phyloP scores from a whole-genome alignment of 1,284 basidiomycete genomes.

The Phylloporus gajari region DNA sequence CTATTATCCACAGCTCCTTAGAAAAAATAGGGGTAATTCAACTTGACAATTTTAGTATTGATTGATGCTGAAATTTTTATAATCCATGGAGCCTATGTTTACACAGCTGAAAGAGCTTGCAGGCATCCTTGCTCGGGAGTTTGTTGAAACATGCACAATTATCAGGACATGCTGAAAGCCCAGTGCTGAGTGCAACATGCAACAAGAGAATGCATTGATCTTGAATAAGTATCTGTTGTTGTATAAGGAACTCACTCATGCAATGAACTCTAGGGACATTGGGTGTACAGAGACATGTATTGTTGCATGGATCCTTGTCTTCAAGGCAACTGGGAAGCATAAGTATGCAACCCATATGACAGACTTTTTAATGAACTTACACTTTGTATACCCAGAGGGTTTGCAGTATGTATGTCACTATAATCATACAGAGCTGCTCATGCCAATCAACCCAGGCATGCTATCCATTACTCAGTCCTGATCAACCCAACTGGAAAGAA shows the following conservation, averaged over 20 bases:
- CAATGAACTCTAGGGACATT: slow-evolving; percentile 1
- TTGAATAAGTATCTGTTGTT: slow-evolving; percentile 6
- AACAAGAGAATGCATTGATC: not conserved
- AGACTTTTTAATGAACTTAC: slow-evolving; percentile 3
- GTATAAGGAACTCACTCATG: slow-evolving; percentile 2
- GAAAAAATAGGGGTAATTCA: no score
- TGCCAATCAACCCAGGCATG: not conserved
- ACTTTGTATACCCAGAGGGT: slow-evolving; percentile 4
- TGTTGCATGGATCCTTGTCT: slow-evolving; percentile 3
- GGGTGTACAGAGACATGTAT: not conserved
- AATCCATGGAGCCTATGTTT: not conserved
- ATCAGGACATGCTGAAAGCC: not conserved
- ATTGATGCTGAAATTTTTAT: no score
- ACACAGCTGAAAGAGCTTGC: not conserved
- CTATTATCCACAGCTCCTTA: no score
- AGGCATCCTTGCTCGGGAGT: not conserved
- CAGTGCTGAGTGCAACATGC: not conserved
- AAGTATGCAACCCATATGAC: slow-evolving; percentile 6
- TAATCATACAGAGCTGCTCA: no score
- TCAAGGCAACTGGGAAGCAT: slow-evolving; percentile 5
- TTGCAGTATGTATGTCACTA: not conserved
- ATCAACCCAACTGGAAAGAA: slow-evolving; percentile 1
- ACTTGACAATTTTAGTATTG: no score
- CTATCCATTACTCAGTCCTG: not conserved
- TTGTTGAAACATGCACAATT: not conserved